Evolutionary conservation across 2,329 filamentous ascomycete species (phyloP), one percentile per base, ranked within the genome.

Genomic region (Neonectria neomacrospora): DNA sequence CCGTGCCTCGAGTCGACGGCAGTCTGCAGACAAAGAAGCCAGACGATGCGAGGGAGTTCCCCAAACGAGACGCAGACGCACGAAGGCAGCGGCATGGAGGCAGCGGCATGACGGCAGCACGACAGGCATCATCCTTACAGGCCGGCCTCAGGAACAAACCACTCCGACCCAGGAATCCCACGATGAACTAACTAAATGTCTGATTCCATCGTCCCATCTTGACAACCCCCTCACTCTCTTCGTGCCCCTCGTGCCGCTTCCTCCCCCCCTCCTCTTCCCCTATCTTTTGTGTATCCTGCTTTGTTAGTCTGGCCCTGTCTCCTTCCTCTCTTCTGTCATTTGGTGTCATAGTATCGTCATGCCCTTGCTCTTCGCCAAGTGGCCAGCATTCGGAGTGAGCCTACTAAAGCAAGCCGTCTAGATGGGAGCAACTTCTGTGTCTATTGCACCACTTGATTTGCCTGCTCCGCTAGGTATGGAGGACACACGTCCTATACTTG

Each of bases 171-270:
- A 20, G 22, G 37, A 47, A 51, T 47, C 53, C n/a, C 26, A 39
- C 37, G 32, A 57, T 30, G 48, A 54, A 57, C 32, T 58, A 41
- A 41, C 37, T 50, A 41, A 41, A n/a, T 50, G 59, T 26, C n/a
- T 28, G 45, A 54, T 57, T 54, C 39, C 54, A 53, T 62, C 59
- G 59, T 62, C 59, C 59, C 54, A 62, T 62, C 30, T 54, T 58
- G 48, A 62, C 48, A 56, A 56, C 32, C 44, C 23, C 47, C 37
- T 11, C 30, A 3, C 16, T n/a, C 26, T 42, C n/a, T 47, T 50
- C 9, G 16, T 59, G 30, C 20, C 58, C 51, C 59, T 62, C 34
- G 34, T n/a, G 14, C 54, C 23, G 32, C 28, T 18, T n/a, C 58
- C 58, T 53, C 30, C 42, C 53, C 48, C 54, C 41, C 32, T 41